phyloP scores from a whole-genome alignment of 352 stramenopile species.

The Plasmopara viticola region DNA sequence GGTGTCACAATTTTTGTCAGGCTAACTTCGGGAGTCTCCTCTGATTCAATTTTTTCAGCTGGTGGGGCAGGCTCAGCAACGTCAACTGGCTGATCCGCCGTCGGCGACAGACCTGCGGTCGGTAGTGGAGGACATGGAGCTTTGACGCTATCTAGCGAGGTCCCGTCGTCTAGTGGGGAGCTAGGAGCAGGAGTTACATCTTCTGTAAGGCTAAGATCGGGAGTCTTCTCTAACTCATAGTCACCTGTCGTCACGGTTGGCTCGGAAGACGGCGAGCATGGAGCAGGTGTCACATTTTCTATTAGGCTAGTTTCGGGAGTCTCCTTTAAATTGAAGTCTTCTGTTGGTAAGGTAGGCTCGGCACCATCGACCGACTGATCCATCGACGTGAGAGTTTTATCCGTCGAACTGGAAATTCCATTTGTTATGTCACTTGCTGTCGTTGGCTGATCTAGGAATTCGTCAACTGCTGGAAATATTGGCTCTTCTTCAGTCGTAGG shows the following conservation, averaged over 20 bases:
- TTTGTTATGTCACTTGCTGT: constrained; percentile 1
- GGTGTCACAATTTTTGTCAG: too few species aligned
- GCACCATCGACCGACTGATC: too few species aligned
- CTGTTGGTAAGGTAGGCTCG: too few species aligned
- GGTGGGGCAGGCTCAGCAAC: neutral
- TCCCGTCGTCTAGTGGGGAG: constrained; percentile 9
- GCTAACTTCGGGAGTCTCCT: too few species aligned
- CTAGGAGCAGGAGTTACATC: constrained; percentile 19
- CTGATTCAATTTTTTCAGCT: neutral
- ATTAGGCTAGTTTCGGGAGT: too few species aligned
- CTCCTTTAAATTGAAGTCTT: too few species aligned
- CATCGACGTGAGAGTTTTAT: too few species aligned
- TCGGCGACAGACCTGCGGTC: constrained; percentile 18
- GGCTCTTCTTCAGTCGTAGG: neutral
- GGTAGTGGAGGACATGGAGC: constrained; percentile 14
- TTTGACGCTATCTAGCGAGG: constrained; percentile 10
- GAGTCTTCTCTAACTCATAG: constrained; percentile 5
- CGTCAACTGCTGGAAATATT: neutral
- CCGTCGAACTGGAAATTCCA: too few species aligned
- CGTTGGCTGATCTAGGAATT: constrained; percentile 1
- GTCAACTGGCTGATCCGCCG: neutral
- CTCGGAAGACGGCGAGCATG: neutral
- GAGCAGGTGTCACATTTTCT: too few species aligned
- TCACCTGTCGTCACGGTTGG: constrained; percentile 2
- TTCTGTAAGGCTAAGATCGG: constrained; percentile 1